Evolutionary conservation across 305 asterid genomes (phyloP).

Genomic region (Solanum hybrid): DNA sequence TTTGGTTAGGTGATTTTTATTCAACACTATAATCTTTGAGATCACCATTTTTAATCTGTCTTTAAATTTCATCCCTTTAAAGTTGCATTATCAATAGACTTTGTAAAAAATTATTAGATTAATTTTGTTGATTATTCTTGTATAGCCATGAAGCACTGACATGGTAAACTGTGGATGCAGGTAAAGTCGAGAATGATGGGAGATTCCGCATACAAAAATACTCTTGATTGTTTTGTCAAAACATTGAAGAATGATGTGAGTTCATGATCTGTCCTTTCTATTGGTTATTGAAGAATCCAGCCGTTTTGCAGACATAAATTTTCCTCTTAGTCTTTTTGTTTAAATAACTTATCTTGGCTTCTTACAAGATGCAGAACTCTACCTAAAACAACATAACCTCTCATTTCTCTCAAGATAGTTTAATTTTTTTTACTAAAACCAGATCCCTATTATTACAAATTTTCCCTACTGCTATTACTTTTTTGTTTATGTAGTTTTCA

Average conservation of each 20-base stretch:
- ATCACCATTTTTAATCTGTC: neutral
- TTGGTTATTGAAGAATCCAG: neutral
- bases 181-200: conserved; percentile 99
- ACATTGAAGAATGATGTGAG: conserved; percentile 91
- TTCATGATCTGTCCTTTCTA: neutral
- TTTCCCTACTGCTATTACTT: neutral
- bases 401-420: neutral
- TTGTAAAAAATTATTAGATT: neutral
- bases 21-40: neutral
- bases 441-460: neutral
- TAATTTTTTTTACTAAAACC: neutral
- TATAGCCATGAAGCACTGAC: conserved; percentile 8
- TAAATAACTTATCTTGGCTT: neutral
- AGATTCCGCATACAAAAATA: conserved; percentile 73
- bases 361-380: neutral
- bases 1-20: neutral
- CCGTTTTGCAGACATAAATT: neutral
- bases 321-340: neutral
- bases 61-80: neutral
- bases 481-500: neutral
- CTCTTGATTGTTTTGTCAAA: conserved; percentile 87
- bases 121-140: neutral
- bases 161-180: conserved; percentile 32
- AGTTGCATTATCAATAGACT: neutral
- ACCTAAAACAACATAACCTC: neutral